A percentile compares a stretch with the other conserved stretches of the same genome.
Conservation (phyloP, 2,329 filamentous ascomycete genomes). For the Tolypocladium ophioglossoides region DNA sequence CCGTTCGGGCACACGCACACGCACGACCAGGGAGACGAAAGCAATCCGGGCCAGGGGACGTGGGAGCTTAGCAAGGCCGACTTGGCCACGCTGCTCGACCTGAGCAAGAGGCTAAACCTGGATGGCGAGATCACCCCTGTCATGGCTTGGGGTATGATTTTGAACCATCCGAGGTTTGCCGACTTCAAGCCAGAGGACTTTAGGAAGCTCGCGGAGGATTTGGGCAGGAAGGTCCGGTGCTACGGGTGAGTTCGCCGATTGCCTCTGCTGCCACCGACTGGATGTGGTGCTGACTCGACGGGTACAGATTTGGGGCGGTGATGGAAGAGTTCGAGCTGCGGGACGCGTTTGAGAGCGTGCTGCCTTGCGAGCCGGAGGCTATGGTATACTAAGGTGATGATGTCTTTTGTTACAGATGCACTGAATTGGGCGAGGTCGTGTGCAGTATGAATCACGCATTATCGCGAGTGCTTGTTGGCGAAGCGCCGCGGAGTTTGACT, state of each 20-base stretch:
- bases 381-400: neutral
- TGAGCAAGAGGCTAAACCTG: conserved; percentile 72
- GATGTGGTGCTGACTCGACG: conserved; percentile 1
- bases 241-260: conserved; percentile 65
- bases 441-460: neutral
- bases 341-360: conserved; percentile 64
- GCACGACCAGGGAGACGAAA: conserved; percentile 15
- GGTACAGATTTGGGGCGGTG: conserved; percentile 47
- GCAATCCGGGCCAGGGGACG: conserved; percentile 52
- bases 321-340: conserved; percentile 59
- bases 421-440: neutral
- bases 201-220: conserved; percentile 57
- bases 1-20: conserved; percentile 40
- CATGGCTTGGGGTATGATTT: conserved; percentile 83
- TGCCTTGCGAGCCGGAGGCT: conserved; percentile 10
- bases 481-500: neutral
- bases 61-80: conserved; percentile 71
- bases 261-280: neutral
- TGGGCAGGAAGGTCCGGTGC: conserved; percentile 75
- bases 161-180: conserved; percentile 57
- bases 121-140: conserved; percentile 90
- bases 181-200: conserved; percentile 62
- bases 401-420: too few relatives aligned
- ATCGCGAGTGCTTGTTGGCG: neutral
- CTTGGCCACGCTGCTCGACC: conserved; percentile 69